phyloP scores from a whole-genome alignment of 2,329 filamentous ascomycete genomes.

The Aspergillus sojae region DNA sequence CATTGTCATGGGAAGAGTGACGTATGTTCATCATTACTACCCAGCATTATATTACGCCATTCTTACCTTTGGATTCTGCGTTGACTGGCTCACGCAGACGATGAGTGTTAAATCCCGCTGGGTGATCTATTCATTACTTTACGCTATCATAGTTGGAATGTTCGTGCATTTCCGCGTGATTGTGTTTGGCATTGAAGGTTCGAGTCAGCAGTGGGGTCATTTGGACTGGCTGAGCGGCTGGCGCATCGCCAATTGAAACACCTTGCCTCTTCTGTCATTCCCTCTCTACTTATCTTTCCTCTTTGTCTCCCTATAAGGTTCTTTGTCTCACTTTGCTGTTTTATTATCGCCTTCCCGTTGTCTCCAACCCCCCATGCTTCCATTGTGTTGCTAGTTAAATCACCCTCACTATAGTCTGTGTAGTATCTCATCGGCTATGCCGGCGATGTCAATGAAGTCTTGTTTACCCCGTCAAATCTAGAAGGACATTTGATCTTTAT shows the following conservation, averaged over 20 bases:
- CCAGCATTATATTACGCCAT: slow-evolving; percentile 98
- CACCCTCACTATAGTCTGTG: not conserved
- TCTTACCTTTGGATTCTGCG: slow-evolving; percentile 80
- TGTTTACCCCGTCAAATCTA: not conserved
- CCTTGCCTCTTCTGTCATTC: not conserved
- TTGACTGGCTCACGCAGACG: slow-evolving; percentile 78
- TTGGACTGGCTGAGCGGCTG: slow-evolving; percentile 91
- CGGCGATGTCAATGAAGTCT: not conserved
- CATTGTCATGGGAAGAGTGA: slow-evolving; percentile 96
- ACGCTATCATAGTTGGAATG: slow-evolving; percentile 73
- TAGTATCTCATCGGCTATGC: not conserved
- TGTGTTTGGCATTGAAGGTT: slow-evolving; percentile 92
- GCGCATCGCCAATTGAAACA: slow-evolving; percentile 66
- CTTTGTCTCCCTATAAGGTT: not conserved
- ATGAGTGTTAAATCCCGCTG: slow-evolving; percentile 66
- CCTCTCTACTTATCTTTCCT: not conserved
- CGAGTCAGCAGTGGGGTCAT: slow-evolving; percentile 81
- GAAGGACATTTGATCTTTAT: not conserved
- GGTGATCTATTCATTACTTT: slow-evolving; percentile 72
- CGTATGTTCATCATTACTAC: slow-evolving; percentile 99
- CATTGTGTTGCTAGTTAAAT: not conserved
- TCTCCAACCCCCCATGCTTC: not conserved
- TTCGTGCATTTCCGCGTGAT: slow-evolving; percentile 92
- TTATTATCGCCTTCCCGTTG: not conserved
- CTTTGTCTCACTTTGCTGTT: not conserved